These are phyloP conservation scores for Breviolum minutum DNA, from an alignment of 73 alveolate species.

Conservation along the genomic window DNA sequence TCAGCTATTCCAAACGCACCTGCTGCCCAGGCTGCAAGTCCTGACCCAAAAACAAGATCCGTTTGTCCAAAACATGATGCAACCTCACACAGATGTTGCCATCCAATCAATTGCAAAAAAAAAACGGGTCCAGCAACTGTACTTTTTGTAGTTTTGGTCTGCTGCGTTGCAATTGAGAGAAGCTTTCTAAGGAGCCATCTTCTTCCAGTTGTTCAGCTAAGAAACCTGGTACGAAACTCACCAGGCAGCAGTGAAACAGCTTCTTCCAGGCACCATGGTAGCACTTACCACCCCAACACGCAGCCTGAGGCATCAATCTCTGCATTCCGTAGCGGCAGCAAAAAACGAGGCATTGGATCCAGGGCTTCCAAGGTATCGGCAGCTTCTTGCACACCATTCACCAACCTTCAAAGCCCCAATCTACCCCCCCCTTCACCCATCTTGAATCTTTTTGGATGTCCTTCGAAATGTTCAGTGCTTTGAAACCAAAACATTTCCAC, in stretches of 20 bases:
- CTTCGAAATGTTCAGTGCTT: neutral
- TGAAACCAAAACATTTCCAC: neutral
- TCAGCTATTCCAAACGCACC: constrained; percentile 28
- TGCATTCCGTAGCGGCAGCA: constrained; percentile 72
- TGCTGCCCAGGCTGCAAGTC: constrained; percentile 33
- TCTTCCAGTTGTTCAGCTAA: constrained; percentile 44
- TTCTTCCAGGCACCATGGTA: too few relatives aligned
- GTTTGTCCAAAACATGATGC: neutral
- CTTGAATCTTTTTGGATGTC: neutral
- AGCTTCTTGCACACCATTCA: constrained; percentile 67
- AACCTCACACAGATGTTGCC: neutral
- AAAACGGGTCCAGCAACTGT: constrained; percentile 3
- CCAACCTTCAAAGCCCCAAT: neutral
- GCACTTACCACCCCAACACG: too few relatives aligned
- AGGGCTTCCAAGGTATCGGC: constrained; percentile 87
- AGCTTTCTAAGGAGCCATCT: constrained; percentile 4
- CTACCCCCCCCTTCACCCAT: neutral
- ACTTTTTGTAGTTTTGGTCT: constrained; percentile 13
- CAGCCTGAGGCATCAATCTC: constrained; percentile 62
- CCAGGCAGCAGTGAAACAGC: neutral
- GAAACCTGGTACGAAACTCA: neutral
- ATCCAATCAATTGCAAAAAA: neutral
- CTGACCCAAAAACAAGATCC: neutral
- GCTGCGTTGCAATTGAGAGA: neutral
- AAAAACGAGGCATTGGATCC: constrained; percentile 26